phyloP scores from a whole-genome alignment of 768 basidiomycete genomes.

The Hericium alpestre region DNA sequence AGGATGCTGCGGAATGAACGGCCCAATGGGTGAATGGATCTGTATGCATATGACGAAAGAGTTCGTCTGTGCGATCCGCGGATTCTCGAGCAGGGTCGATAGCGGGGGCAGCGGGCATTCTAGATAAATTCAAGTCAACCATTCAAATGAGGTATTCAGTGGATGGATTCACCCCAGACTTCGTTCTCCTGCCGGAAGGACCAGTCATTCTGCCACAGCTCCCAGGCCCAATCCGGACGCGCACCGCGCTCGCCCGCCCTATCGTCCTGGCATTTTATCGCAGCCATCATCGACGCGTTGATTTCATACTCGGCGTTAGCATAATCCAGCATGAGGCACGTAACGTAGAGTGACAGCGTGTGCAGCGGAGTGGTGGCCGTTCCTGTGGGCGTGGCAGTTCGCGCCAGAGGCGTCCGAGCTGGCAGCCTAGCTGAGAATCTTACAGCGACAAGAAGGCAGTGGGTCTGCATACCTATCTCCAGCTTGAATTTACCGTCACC shows the following conservation, averaged over 20 bases:
- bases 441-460: background rate
- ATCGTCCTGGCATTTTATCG: constrained; percentile 56
- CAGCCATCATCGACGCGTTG: constrained; percentile 58
- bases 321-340: constrained; percentile 53
- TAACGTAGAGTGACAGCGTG: constrained; percentile 54
- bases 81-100: constrained; percentile 48
- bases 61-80: constrained; percentile 48
- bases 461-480: constrained; percentile 42
- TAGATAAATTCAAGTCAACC: constrained; percentile 14
- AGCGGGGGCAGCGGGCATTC: constrained; percentile 57
- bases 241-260: constrained; percentile 51
- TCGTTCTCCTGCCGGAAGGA: constrained; percentile 60
- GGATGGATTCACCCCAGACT: constrained; percentile 52
- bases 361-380: background rate
- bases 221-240: constrained; percentile 66
- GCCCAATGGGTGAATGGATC: constrained; percentile 46
- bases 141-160: background rate
- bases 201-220: constrained; percentile 61
- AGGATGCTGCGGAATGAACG: constrained; percentile 57
- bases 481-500: constrained; percentile 66
- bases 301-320: constrained; percentile 49
- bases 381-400: background rate
- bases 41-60: constrained; percentile 68
- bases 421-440: background rate
- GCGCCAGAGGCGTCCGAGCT: background rate